A percentile compares a stretch with the other conserved stretches of the same genome.
phyloP scores from a whole-genome alignment of 768 basidiomycete genomes.

The Boletus fagicola region DNA sequence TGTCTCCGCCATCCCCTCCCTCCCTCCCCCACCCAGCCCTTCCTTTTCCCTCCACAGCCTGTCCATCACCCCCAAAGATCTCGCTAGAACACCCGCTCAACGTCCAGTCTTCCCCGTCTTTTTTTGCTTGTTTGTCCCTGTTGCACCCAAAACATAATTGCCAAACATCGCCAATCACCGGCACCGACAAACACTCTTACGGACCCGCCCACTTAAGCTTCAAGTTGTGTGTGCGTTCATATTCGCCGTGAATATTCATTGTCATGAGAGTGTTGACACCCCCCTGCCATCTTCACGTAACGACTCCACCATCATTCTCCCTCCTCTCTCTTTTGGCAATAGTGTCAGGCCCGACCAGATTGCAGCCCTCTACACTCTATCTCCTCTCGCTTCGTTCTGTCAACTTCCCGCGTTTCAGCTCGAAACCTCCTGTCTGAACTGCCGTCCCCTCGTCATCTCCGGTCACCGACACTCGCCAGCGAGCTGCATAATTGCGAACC shows the following conservation, averaged over 20 bases:
- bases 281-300: background rate
- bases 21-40: background rate
- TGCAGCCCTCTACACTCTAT: background rate
- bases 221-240: background rate
- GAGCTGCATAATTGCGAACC: background rate
- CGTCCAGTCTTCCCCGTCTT: background rate
- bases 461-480: no score
- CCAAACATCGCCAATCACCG: background rate
- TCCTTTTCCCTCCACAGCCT: background rate
- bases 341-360: background rate
- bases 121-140: background rate
- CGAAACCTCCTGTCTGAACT: no score
- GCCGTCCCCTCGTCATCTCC: no score
- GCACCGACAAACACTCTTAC: conserved; percentile 2
- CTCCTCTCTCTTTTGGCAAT: background rate
- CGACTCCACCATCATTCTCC: background rate
- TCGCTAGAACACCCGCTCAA: background rate
- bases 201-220: background rate
- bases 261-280: conserved; percentile 3
- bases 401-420: background rate
- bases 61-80: background rate
- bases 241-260: conserved; percentile 9
- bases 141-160: background rate
- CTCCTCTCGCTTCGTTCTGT: background rate
- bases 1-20: background rate